Evolutionary conservation across 2,329 filamentous ascomycete genomes (phyloP), one percentile per base, ranked within the genome.

Genomic region (Sarocladium brachiariae): DNA sequence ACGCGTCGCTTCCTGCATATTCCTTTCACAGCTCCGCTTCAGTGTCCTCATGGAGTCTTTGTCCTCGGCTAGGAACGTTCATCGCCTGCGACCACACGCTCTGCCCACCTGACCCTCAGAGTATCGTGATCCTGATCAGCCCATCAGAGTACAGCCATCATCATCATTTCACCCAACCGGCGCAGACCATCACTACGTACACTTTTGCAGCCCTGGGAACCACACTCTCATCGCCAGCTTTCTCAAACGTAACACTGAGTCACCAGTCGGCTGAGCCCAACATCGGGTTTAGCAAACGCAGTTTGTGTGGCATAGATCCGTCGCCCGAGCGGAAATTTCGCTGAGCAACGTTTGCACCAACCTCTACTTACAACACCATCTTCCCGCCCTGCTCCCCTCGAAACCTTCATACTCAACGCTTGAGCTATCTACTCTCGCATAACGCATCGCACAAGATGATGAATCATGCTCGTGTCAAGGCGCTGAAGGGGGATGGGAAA

Each of bases 401-500:
- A n/a, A n/a, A n/a, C n/a, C n/a, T 13, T 30, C 27, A 30, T n/a
- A 7, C 33, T 35, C 33, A 35, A 6, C n/a, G 11, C 33, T n/a
- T 7, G 16, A 7, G 8, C 37, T 13, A 9, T 23, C 7, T 8
- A 19, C 9, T 9, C 10, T 19, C 9, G 21, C n/a, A n/a, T n/a
- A n/a, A n/a, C n/a, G 19, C 23, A 27, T 21, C 37, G 4, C 19
- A 6, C 37, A 23, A 9, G 19, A 59, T 25, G 33, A 86, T 86
- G 81, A 80, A 77, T 61, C 81, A 85, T 60, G 71, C 79, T 51
- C 74, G 83, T 58, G 83, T 86, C 62, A 84, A 86, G 66, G 84
- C 81, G 48, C 78, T 88, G 52, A 71, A 76, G 54, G 83, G 85
- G 68, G 83, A 80, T 69, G 78, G 80, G 63, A 89, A 89, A 71